Percentiles rank a stretch among this genome's conserved stretches.
phyloP scores from a whole-genome alignment of 2,329 filamentous ascomycete species.

The Chrysosphaeria jannelii region DNA sequence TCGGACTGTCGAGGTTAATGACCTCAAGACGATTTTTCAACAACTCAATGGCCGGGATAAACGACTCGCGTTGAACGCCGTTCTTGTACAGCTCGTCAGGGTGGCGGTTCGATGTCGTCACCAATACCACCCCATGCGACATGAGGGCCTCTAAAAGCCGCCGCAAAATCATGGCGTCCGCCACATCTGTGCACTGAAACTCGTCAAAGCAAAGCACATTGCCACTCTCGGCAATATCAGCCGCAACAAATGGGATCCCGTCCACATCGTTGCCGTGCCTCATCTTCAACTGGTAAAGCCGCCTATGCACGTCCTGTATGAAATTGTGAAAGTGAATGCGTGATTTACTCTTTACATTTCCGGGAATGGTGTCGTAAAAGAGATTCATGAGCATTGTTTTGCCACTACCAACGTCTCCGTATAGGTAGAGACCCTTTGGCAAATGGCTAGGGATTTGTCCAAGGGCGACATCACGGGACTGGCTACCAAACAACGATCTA shows the following conservation, averaged over 20 bases:
- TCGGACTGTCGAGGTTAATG: slow-evolving; percentile 81
- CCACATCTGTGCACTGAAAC: slow-evolving; percentile 95
- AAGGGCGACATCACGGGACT: slow-evolving; percentile 7
- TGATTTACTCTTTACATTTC: slow-evolving; percentile 52
- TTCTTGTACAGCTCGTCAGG: slow-evolving; percentile 95
- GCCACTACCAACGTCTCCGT: slow-evolving; percentile 83
- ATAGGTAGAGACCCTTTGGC: slow-evolving; percentile 78
- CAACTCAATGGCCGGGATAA: slow-evolving; percentile 81
- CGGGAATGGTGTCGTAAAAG: slow-evolving; percentile 76
- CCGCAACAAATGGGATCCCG: slow-evolving; percentile 69
- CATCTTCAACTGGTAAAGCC: slow-evolving; percentile 74
- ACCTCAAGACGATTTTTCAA: slow-evolving; percentile 61
- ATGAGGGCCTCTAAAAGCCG: slow-evolving; percentile 59
- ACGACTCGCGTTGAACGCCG: slow-evolving; percentile 82
- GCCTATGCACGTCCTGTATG: slow-evolving; percentile 91
- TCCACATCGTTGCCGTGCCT: slow-evolving; percentile 70
- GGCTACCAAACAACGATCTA: slow-evolving; percentile 23
- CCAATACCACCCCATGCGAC: slow-evolving; percentile 85
- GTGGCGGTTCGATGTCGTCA: slow-evolving; percentile 92
- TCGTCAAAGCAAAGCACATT: slow-evolving; percentile 93
- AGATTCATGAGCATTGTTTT: slow-evolving; percentile 99
- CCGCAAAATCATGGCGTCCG: slow-evolving; percentile 90
- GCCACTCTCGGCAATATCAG: slow-evolving; percentile 63
- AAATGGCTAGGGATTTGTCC: slow-evolving; percentile 36
- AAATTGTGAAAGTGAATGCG: slow-evolving; percentile 98